Base-by-base conservation (phyloP, 2,329 filamentous ascomycete species). In the Teratosphaeria viscida region DNA sequence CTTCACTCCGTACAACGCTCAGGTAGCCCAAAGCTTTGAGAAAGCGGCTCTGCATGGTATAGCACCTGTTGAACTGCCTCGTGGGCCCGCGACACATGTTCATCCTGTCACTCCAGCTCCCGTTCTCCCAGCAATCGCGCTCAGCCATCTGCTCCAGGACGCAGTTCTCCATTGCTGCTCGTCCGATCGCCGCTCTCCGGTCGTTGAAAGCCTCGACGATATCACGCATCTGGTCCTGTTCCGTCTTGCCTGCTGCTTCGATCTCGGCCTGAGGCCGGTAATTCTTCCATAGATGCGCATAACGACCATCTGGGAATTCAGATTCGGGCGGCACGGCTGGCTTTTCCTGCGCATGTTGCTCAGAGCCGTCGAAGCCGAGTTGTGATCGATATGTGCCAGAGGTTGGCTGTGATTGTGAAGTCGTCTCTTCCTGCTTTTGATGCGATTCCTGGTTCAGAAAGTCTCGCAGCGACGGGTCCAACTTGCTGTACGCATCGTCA, bases 131-230 rank as follows among this genome's bases (percentile, higher is more conserved):
- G 79, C 94, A 99, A 55, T 87, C 81, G 61, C 86, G 85, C 79
- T 95, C 87, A 60, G 87, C 86, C 71, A 90, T 81, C 76, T 96
- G 90, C 72, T 95, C 90, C 62, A 92, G 74, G 0, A 90, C 87
- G 74, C 94, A 99, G 73, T 97, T 99, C 77, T 99, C 94, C 70
- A 96, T 79, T 10, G 92, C 92, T 1, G 90, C 89, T 52, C 82
- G 81, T 34, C 89, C 89, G 62, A 97, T 89, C 59, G 85, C 82
- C 37, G 84, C 82, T 71, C 88, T 90, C 62, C 91, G 85, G 70
- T 89, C 85, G 73, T 96, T 95, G 81, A 87, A 95, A 6, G 85
- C 86, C 57, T 92, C 87, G 57, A 96, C 78, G 59, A 97, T 85
- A 71, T 90, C 85, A 72, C 83, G 81, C 65, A 95, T 81, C 72